A percentile compares a stretch with the other conserved stretches of the same genome.
These are phyloP conservation scores for Brassica incana DNA, from an alignment of 345 rosid genomes.

Conservation along the genomic window DNA sequence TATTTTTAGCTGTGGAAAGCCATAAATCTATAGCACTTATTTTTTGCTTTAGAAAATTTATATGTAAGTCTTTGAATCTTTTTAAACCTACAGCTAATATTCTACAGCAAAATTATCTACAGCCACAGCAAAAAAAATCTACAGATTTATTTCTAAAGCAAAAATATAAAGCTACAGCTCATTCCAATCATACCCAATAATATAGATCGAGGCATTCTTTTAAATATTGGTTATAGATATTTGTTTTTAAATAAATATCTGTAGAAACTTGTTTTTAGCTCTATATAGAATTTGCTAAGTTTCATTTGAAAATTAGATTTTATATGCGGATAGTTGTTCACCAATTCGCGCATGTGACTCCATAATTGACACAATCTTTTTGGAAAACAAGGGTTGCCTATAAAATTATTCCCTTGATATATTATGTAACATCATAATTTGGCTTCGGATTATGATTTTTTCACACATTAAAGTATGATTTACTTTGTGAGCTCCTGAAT, in stretches of 20 bases:
- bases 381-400: neutral
- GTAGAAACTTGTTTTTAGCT: neutral
- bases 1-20: too few relatives aligned
- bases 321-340: neutral
- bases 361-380: neutral
- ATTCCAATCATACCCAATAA: too few relatives aligned
- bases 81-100: too few relatives aligned
- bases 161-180: too few relatives aligned
- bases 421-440: neutral
- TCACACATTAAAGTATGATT: neutral
- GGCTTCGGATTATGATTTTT: neutral
- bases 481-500: neutral
- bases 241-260: neutral
- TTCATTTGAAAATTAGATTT: neutral
- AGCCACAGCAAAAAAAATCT: too few relatives aligned
- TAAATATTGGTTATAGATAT: neutral
- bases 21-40: too few relatives aligned
- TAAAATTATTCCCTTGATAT: neutral
- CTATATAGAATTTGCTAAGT: neutral
- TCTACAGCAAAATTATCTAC: too few relatives aligned
- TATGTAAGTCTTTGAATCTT: too few relatives aligned
- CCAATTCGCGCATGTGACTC: conserved; percentile 30
- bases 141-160: too few relatives aligned
- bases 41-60: too few relatives aligned
- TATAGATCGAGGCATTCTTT: conserved; percentile 10